Evolutionary conservation across 805 yeast species (phyloP).

Genomic region (Saturnispora quitensis): DNA sequence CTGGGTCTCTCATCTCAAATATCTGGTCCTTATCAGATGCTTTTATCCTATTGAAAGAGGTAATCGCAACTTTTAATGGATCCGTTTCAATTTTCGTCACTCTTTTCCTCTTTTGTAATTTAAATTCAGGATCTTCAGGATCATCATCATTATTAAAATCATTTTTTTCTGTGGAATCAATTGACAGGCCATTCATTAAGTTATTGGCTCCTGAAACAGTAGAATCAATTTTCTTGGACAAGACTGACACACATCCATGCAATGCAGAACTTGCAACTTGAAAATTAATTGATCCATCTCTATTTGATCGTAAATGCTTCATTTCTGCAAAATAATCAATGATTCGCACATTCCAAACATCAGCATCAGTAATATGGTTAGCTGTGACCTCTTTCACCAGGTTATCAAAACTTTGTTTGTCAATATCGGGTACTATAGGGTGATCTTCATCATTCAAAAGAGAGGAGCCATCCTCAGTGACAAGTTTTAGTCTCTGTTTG

Average conservation of each 20-base stretch:
- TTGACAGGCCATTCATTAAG: constrained; percentile 50
- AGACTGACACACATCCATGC: constrained; percentile 46
- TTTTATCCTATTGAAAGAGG: not conserved
- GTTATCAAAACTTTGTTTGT: constrained; percentile 16
- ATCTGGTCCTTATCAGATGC: constrained; percentile 11
- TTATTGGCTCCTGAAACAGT: constrained; percentile 26
- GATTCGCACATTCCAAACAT: constrained; percentile 42
- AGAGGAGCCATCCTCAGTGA: not conserved
- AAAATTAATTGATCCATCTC: constrained; percentile 39
- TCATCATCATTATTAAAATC: constrained; percentile 18
- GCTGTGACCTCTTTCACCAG: constrained; percentile 21
- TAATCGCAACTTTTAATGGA: constrained; percentile 22
- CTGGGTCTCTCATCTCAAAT: constrained; percentile 39
- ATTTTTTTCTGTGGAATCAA: constrained; percentile 8
- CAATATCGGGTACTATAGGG: not conserved
- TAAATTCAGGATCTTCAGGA: constrained; percentile 19
- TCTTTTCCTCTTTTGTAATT: constrained; percentile 19
- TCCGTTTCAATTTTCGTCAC: constrained; percentile 7
- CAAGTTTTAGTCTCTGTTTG: not conserved
- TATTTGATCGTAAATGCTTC: constrained; percentile 32
- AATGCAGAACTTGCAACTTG: constrained; percentile 37
- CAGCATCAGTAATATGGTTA: constrained; percentile 38
- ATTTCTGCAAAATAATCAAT: constrained; percentile 47
- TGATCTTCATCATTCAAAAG: constrained; percentile 3
- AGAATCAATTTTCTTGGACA: constrained; percentile 40